Evolutionary conservation across 2,329 filamentous ascomycete species (phyloP), one percentile per base, ranked within the genome.

Genomic region (Paradendryphiella salina): DNA sequence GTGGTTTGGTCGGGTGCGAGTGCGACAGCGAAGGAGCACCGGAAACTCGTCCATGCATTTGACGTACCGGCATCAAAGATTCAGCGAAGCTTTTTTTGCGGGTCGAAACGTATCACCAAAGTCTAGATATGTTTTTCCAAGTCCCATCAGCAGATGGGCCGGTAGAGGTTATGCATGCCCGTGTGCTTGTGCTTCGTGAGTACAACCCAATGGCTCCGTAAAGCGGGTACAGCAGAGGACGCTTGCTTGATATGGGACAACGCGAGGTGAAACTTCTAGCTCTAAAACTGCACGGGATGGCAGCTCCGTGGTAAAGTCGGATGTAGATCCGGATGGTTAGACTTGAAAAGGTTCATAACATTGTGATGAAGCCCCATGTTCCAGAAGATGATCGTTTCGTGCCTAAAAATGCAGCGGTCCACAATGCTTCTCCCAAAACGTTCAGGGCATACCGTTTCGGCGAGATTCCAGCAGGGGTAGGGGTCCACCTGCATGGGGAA

Each of bases 321-420:
- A 62, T 60, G 60, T 51, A 63, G 61, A 69, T 70, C 67, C 67
- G 60, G 58, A 50, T 43, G 59, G 42, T 44, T 56, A 61, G 61
- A 52, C 42, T 40, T 50, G 42, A 31, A 49, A 15, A 44, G 46
- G 13, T 21, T 14, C 43, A 46, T 50, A 32, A 51, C 50, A 53
- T 39, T 42, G 53, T 50, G 31, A 52, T 46, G 43, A 58, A 41
- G 54, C 40, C 56, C 50, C 48, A 52, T 35, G 54, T 48, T 62
- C 56, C 50, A 60, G 52, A 55, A 55, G 47, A 43, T 47, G 54
- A 56, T 50, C 52, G 46, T 47, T 51, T 59, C 40, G 34, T 50
- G 54, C 49, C 55, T 52, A 48, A 53, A 53, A 53, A 53, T 41
- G 31, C 40, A 35, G 17, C 32, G 36, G 50, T 48, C 51, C 51